Base-by-base conservation (phyloP, 1,139 yeast species). In the Blastobotrys niveus region DNA sequence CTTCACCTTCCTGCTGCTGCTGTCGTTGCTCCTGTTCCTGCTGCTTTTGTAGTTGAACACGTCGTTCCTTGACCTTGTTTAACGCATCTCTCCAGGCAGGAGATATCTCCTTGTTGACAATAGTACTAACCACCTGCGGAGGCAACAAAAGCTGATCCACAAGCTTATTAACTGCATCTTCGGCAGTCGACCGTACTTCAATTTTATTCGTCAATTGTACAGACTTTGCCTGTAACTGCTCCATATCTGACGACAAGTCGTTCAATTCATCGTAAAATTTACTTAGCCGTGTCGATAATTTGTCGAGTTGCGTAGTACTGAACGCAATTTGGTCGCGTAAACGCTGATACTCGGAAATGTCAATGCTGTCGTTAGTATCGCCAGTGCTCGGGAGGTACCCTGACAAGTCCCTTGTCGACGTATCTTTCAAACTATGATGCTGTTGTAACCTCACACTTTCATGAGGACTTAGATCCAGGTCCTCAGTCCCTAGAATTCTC, bases 131-230 rank as follows among this genome's bases (percentile, higher is more conserved):
- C 38, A 58, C 59, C 22, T 57, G 51, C 70, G 95, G 94, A 0
- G 96, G 85, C 3, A 88, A 75, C 52, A 84, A 70, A 21, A 84
- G 66, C 52, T 85, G 91, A 32, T 82, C 72, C 0, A 88, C 80
- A 12, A 85, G 67, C 0, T 95, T 94, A 12, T 80, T 76, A 48
- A 88, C 72, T 44, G 73, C 73, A 22, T 70, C 72, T 29, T 82
- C 81, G 3, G 81, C 67, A 29, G 66, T 61, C 17, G 77, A 73
- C 51, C 87, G 82, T 35, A 68, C 62, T 10, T 71, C 68, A 4
- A 86, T 74, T 47, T 83, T 75, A 34, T 70, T 64, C 48, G 82
- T 79, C 31, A 89, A 67, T 7, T 74, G 66, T 2, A 74, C 63
- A 3, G 93, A 77, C 49, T 82, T 74, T 2, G 73, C 66, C 53